Conservation (phyloP, 148 eudicot genomes). For the Rhododendron ovatum region DNA sequence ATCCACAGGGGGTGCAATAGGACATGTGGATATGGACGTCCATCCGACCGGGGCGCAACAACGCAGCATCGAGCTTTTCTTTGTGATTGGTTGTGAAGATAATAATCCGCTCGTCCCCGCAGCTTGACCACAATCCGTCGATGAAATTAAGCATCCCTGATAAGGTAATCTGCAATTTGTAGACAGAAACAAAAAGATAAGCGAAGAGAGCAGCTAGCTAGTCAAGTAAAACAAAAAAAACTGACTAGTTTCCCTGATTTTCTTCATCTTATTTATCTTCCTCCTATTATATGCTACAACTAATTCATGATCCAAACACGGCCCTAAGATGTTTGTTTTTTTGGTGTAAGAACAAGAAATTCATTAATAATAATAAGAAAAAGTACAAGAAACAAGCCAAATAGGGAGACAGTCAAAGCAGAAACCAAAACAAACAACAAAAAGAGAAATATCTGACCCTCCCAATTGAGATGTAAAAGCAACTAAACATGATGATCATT, state of each 20-base stretch:
- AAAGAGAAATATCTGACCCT: no score
- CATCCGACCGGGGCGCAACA: conserved; percentile 75
- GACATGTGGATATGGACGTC: conserved; percentile 77
- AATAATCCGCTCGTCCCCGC: conserved; percentile 62
- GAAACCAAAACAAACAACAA: no score
- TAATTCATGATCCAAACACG: background rate
- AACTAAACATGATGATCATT: no score
- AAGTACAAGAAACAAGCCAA: no score
- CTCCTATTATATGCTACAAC: background rate
- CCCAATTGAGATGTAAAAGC: no score
- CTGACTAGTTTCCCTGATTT: background rate
- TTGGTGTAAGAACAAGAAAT: no score
- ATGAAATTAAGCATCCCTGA: conserved; percentile 67
- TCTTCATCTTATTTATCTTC: no score
- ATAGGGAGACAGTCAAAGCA: no score
- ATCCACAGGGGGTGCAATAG: conserved; percentile 52
- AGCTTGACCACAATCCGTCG: conserved; percentile 70
- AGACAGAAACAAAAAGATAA: background rate
- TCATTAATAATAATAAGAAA: no score
- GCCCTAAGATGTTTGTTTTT: background rate
- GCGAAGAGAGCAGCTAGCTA: background rate
- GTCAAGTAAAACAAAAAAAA: background rate
- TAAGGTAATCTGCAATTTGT: conserved; percentile 42
- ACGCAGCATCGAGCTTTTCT: conserved; percentile 62
- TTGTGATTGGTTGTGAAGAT: conserved; percentile 71